phyloP scores from a whole-genome alignment of 2,329 filamentous ascomycete genomes.

The Magnaporthiopsis incrustans region DNA sequence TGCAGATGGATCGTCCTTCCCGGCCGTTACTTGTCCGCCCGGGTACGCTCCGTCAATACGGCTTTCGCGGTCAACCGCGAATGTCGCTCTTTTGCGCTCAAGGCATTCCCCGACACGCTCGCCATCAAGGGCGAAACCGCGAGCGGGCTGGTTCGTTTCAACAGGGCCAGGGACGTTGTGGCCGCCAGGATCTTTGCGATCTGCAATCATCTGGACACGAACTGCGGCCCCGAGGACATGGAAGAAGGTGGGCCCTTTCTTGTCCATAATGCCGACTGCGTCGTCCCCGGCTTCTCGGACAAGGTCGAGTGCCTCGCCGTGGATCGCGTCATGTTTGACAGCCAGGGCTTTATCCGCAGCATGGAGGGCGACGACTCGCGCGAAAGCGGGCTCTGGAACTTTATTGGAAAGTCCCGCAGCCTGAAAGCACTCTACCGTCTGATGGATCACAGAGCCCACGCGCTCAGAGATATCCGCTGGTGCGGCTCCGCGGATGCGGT shows the following conservation, averaged over 20 bases:
- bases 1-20: background rate
- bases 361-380: background rate
- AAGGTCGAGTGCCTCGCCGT: background rate
- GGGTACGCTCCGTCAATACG: background rate
- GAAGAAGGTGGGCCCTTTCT: background rate
- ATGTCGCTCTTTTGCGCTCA: background rate
- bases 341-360: background rate
- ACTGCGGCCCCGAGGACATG: background rate
- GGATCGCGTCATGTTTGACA: background rate
- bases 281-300: background rate
- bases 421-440: background rate
- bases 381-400: background rate
- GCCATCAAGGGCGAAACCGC: background rate
- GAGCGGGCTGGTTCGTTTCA: background rate
- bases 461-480: background rate
- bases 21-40: constrained; percentile 1
- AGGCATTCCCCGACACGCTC: background rate
- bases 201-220: background rate
- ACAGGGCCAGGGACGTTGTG: background rate
- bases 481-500: background rate
- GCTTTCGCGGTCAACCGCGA: background rate
- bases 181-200: background rate
- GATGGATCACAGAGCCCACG: background rate
- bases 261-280: background rate
- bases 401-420: constrained; percentile 1